A percentile compares a stretch with the other conserved stretches of the same genome.
Conservation (phyloP, 2,329 filamentous ascomycete genomes). For the Didymella pomorum region DNA sequence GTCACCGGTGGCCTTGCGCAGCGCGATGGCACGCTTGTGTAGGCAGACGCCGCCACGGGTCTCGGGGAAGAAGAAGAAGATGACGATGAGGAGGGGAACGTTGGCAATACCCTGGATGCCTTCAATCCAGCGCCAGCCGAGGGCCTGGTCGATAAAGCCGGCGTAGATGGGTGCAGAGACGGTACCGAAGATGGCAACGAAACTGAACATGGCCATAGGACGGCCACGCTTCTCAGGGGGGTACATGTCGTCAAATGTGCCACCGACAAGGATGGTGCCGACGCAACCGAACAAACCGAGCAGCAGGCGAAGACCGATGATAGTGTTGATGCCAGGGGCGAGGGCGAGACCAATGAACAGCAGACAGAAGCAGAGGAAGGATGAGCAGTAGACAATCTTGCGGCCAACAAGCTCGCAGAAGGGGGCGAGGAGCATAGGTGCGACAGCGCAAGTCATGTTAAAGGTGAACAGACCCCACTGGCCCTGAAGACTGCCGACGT, state of each 20-base stretch:
- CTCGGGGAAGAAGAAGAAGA: conserved; percentile 43
- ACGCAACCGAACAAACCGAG: conserved; percentile 41
- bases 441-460: conserved; percentile 39
- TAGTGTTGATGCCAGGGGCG: conserved; percentile 34
- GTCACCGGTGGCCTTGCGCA: conserved; percentile 59
- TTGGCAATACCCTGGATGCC: conserved; percentile 62
- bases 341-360: conserved; percentile 40
- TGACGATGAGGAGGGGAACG: conserved; percentile 55
- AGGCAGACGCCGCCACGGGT: conserved; percentile 59
- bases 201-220: conserved; percentile 42
- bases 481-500: conserved; percentile 32
- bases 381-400: conserved; percentile 36
- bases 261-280: conserved; percentile 39
- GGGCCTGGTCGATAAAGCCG: conserved; percentile 61
- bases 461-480: conserved; percentile 40
- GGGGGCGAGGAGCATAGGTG: conserved; percentile 38
- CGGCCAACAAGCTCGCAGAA: conserved; percentile 40
- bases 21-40: conserved; percentile 58
- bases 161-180: conserved; percentile 63
- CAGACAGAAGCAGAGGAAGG: conserved; percentile 39
- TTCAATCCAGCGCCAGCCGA: conserved; percentile 64
- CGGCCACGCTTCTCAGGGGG: conserved; percentile 37
- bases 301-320: conserved; percentile 39
- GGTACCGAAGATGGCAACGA: conserved; percentile 53
- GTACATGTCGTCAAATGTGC: conserved; percentile 43